Evolutionary conservation across 225 moss, liverwort and hornwort genomes (phyloP), one percentile per base, ranked within the genome.

Genomic region (Pleurozium schreberi): DNA sequence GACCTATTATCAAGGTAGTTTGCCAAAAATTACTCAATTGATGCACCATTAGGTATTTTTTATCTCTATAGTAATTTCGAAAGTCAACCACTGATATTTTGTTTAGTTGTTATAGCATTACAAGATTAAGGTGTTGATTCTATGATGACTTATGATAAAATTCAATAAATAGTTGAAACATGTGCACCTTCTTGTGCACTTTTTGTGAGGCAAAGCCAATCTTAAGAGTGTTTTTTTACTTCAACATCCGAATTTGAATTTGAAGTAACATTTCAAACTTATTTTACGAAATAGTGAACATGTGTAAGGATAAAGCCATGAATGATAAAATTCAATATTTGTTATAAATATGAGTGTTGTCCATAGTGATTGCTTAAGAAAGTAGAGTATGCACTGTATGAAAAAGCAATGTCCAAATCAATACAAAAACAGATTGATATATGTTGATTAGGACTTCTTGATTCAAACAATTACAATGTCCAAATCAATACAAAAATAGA

Each of bases 71-170:
- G 2, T 17, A 45, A 75, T 13, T 50, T 75, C 50, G 13, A 50
- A 75, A 50, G 21, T 50, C 8, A 50, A 21, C 0, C 5, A 49
- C 12, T 33, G 14, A 75, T 5, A 49, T 50, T 75, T 20, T 12
- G n/a, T n/a, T 19, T 20, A 2, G 4, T 17, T 75, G 19, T 1
- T 47, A 11, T 0, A 1, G 7, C 0, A 1, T 18, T 28, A 6
- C 0, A 45, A 3, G 28, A 4, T 75, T 34, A 7, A 34, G 36
- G 52, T 36, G 34, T 22, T 76, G 50, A 52, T 75, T 75, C 21
- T 52, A 12, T 11, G 2, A 13, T 75, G 34, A 5, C 13, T 34
- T 50, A 3, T 8, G 0, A 4, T 22, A 52, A 76, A 49, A 34
- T 52, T 28, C 1, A 34, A 1, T 20, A 75, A 20, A 58, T 58